A percentile compares a stretch with the other conserved stretches of the same genome.
These are phyloP conservation scores for Mycotypha africana DNA, from an alignment of 371 early-diverging fungal species.

Conservation along the genomic window DNA sequence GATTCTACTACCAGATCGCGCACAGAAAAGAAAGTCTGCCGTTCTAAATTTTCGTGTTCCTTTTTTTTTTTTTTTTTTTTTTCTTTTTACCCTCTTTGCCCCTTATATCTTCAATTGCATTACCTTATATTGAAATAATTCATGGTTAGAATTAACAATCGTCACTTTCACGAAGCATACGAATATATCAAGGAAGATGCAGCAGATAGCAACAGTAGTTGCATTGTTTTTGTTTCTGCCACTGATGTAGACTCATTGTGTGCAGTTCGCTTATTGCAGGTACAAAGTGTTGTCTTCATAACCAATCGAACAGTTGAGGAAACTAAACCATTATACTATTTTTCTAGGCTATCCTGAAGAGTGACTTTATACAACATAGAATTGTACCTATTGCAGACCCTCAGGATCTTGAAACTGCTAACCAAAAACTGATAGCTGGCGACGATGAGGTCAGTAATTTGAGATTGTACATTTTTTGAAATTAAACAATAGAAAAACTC, in stretches of 20 bases:
- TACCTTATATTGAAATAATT: too few species aligned
- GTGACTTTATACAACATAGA: constrained; percentile 72
- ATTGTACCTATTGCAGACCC: constrained; percentile 73
- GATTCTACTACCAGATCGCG: constrained; percentile 3
- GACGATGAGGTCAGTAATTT: constrained; percentile 31
- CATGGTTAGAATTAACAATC: constrained; percentile 41
- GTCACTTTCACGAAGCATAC: constrained; percentile 36
- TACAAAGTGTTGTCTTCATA: too few species aligned
- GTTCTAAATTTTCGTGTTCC: constrained; percentile 2
- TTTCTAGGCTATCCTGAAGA: constrained; percentile 56
- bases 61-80: neutral
- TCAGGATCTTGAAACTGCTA: constrained; percentile 57
- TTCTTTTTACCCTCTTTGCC: too few species aligned
- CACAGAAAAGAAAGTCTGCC: neutral
- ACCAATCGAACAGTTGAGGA: too few species aligned
- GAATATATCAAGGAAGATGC: constrained; percentile 44
- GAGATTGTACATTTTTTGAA: too few species aligned
- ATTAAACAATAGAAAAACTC: too few species aligned
- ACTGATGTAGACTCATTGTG: constrained; percentile 90
- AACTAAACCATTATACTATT: too few species aligned
- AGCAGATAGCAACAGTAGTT: constrained; percentile 33
- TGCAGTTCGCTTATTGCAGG: constrained; percentile 76
- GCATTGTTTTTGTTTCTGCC: constrained; percentile 71
- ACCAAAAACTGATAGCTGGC: constrained; percentile 38
- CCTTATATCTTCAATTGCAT: too few species aligned